phyloP scores from a whole-genome alignment of 495 filamentous ascomycete species.

The Lepidopterella palustris region DNA sequence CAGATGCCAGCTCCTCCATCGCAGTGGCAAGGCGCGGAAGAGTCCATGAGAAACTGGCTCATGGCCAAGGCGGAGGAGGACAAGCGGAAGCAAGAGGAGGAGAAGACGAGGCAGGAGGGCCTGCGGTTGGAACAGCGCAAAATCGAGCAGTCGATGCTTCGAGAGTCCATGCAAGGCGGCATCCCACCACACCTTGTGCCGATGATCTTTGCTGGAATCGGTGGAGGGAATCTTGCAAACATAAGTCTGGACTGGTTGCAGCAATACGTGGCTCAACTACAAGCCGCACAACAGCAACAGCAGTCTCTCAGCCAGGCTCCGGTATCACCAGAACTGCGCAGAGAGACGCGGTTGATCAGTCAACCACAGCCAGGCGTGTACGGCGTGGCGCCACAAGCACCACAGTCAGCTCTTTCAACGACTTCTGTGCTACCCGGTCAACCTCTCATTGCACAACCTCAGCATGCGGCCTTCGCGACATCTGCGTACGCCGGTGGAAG shows the following conservation, averaged over 20 bases:
- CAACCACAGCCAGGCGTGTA: constrained; percentile 28
- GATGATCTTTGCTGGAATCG: constrained; percentile 80
- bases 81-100: constrained; percentile 76
- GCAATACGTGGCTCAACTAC: constrained; percentile 51
- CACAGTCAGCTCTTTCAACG: constrained; percentile 17
- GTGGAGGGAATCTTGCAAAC: constrained; percentile 55
- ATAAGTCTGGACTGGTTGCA: constrained; percentile 66
- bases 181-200: constrained; percentile 84
- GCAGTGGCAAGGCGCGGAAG: constrained; percentile 68
- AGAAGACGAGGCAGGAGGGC: constrained; percentile 83
- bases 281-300: constrained; percentile 43
- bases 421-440: constrained; percentile 27
- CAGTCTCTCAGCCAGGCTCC: constrained; percentile 23
- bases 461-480: constrained; percentile 14
- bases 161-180: constrained; percentile 70
- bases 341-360: constrained; percentile 41
- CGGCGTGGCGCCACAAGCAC: constrained; percentile 23
- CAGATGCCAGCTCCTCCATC: constrained; percentile 63
- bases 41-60: constrained; percentile 77
- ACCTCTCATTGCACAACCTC: constrained; percentile 19
- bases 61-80: constrained; percentile 81
- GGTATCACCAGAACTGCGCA: constrained; percentile 36
- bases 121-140: constrained; percentile 78
- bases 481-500: constrained; percentile 24
- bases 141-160: constrained; percentile 77